Base-by-base conservation (phyloP, 2,329 filamentous ascomycete genomes). In the Botrytis aclada region DNA sequence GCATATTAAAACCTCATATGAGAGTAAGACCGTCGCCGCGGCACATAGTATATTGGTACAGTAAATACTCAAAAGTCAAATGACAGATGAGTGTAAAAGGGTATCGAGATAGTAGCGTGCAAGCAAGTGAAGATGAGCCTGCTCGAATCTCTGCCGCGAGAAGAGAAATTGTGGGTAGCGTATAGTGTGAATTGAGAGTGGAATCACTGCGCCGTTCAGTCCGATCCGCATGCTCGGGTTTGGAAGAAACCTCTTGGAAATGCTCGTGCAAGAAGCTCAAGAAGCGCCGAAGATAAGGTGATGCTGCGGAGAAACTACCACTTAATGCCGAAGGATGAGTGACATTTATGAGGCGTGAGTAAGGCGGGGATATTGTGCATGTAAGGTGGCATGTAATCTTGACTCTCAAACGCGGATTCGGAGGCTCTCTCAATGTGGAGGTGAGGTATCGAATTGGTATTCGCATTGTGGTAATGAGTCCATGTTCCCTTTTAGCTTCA, bases 101-200 rank as follows among this genome's bases (percentile, higher is more conserved):
- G 56, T 70, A 70, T 70, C 41, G 67, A 70, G 67, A 70, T 43
- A 69, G 12, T 25, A 60, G 39, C 39, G 25, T 34, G 45, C 54
- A 62, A 45, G 56, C 67, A 62, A 37, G 29, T n/a, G 34, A 62
- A 62, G 37, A 39, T 58, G 67, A 70, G 67, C 67, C 54, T n/a
- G 67, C 67, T 70, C 54, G 54, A 62, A 62, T 70, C 54, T 70
- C 54, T n/a, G 67, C 39, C 18, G 54, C 56, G 29, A 43, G 67
- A 70, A 70, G 56, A n/a, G 47, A 67, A 56, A 32, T 41, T 43
- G n/a, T 32, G 8, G 41, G 45, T 39, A 29, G 43, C 41, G 51
- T 32, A 5, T 45, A 29, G 25, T 66, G 3, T 29, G 32, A 8
- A 32, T 14, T 22, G 34, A 41, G 32, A 51, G 34, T 25, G 4